A percentile compares a stretch with the other conserved stretches of the same genome.
These are phyloP conservation scores for Dendrobium huoshanense DNA, from an alignment of 106 monocot genomes.

Conservation along the genomic window DNA sequence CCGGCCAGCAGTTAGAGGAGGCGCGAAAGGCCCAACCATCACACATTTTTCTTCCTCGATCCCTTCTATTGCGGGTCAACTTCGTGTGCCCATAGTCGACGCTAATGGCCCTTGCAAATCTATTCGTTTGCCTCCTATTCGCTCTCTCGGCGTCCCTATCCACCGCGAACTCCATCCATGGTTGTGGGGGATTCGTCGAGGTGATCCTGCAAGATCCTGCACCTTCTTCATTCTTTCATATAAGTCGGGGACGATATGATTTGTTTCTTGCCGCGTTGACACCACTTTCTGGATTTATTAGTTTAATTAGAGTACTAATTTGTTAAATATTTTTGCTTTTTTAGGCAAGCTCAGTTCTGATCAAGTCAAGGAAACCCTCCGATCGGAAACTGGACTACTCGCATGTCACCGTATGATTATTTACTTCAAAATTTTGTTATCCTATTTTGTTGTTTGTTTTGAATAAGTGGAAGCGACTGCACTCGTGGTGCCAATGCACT, in stretches of 20 bases:
- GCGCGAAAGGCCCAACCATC: background rate
- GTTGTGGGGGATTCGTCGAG: slow-evolving; percentile 93
- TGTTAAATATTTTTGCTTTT: slow-evolving; percentile 5
- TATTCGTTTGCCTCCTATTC: slow-evolving; percentile 31
- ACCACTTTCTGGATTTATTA: background rate
- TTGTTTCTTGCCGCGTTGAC: background rate
- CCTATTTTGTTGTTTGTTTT: background rate
- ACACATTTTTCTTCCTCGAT: background rate
- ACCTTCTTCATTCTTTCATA: background rate
- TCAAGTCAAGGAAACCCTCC: slow-evolving; percentile 57
- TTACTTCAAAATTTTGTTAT: background rate
- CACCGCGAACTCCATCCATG: slow-evolving; percentile 64
- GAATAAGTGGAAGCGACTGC: background rate
- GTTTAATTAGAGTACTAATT: background rate
- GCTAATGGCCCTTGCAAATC: slow-evolving; percentile 14
- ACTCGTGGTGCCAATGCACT: background rate
- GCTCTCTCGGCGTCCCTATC: slow-evolving; percentile 15
- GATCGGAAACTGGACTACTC: slow-evolving; percentile 84
- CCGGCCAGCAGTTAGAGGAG: background rate
- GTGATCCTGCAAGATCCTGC: slow-evolving; percentile 22
- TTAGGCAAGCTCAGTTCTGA: slow-evolving; percentile 55
- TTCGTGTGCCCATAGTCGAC: slow-evolving; percentile 7
- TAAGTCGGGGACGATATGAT: background rate
- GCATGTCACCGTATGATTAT: slow-evolving; percentile 49
- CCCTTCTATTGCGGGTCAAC: slow-evolving; percentile 7